A percentile compares a stretch with the other conserved stretches of the same genome.
Evolutionary conservation across 805 yeast genomes (phyloP).

Genomic region (Starmerella floris): DNA sequence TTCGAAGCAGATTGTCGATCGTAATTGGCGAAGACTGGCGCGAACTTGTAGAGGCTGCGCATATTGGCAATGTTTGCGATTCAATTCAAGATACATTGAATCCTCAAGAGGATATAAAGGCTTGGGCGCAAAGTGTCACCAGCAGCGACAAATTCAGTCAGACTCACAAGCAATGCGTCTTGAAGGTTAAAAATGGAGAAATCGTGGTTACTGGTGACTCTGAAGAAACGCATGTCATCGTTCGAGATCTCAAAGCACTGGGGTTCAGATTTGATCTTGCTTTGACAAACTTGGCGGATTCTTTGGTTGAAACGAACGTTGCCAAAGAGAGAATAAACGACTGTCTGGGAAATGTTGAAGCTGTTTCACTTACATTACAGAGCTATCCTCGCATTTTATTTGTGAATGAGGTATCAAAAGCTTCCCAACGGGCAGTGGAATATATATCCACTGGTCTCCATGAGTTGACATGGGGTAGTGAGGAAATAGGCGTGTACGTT

Average conservation of each 20-base stretch:
- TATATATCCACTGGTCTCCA: constrained; percentile 8
- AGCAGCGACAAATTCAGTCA: neutral
- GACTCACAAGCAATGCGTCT: neutral
- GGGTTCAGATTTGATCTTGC: constrained; percentile 10
- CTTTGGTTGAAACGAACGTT: neutral
- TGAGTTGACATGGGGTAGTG: constrained; percentile 2
- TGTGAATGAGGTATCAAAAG: constrained; percentile 1
- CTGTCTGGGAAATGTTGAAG: constrained; percentile 1
- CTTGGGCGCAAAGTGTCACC: constrained; percentile 33
- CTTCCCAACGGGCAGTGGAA: constrained; percentile 1
- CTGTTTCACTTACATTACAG: neutral
- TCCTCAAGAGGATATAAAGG: constrained; percentile 30
- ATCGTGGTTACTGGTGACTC: constrained; percentile 11
- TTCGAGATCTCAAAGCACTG: constrained; percentile 9
- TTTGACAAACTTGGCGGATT: neutral
- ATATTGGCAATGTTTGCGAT: constrained; percentile 39
- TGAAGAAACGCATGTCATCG: constrained; percentile 19
- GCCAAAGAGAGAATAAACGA: constrained; percentile 2
- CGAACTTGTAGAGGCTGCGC: constrained; percentile 51
- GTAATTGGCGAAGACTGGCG: constrained; percentile 52
- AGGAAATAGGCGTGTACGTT: constrained; percentile 4
- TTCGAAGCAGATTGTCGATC: constrained; percentile 36
- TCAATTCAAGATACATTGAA: constrained; percentile 37
- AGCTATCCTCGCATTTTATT: constrained; percentile 2
- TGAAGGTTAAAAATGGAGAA: neutral